Conservation (phyloP, 108 stramenopile species). For the Skeletonema marinoi region DNA sequence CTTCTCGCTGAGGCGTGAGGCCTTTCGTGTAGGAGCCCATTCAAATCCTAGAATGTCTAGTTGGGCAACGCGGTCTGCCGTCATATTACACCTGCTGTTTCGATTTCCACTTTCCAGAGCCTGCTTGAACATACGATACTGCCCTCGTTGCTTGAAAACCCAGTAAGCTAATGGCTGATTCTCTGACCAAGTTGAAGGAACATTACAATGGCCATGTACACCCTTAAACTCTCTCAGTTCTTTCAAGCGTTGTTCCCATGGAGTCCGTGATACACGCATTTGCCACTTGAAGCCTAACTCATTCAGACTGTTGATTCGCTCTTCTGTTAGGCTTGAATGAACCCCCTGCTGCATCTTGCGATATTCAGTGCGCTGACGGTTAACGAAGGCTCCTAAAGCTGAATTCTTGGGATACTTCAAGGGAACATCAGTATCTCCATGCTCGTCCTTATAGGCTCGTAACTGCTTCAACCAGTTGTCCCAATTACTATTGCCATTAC, state of each 20-base stretch:
- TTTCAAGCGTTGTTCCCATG: conserved; percentile 40
- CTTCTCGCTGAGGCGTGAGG: not conserved
- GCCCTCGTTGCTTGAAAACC: conserved; percentile 48
- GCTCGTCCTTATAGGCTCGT: conserved; percentile 25
- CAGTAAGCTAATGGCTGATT: conserved; percentile 52
- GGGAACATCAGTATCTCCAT: conserved; percentile 44
- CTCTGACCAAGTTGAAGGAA: conserved; percentile 39
- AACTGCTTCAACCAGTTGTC: conserved; percentile 45
- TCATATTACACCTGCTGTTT: conserved; percentile 52
- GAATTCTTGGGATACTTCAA: conserved; percentile 31
- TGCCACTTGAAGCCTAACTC: conserved; percentile 47
- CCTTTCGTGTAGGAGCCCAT: conserved; percentile 47
- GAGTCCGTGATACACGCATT: conserved; percentile 36
- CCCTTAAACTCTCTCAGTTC: conserved; percentile 43
- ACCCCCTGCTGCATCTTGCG: conserved; percentile 41
- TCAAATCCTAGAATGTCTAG: conserved; percentile 59
- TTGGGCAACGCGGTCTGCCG: conserved; percentile 52
- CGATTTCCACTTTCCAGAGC: conserved; percentile 8
- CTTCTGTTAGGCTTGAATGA: conserved; percentile 37
- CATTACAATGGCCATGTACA: conserved; percentile 47
- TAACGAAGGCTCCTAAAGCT: conserved; percentile 39
- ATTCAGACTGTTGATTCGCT: conserved; percentile 30
- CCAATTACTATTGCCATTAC: conserved; percentile 29
- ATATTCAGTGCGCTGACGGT: conserved; percentile 45
- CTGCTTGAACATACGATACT: conserved; percentile 41